Evolutionary conservation across 2,329 filamentous ascomycete genomes (phyloP).

Genomic region (Ascochyta viciae-villosae): DNA sequence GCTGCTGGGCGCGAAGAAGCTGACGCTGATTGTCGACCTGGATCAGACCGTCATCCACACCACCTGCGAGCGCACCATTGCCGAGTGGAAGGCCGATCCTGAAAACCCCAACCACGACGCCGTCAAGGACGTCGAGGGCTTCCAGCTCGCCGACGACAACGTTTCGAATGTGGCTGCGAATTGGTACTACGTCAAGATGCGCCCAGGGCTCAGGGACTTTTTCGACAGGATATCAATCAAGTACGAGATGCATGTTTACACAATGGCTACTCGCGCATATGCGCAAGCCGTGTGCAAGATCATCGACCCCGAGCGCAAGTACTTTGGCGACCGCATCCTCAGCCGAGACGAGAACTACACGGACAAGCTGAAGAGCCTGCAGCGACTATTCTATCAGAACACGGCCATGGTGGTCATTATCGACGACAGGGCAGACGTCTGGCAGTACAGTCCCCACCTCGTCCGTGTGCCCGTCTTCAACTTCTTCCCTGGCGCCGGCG

Average conservation of each 20-base stretch:
- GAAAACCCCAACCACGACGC: constrained; percentile 90
- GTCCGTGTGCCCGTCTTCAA: constrained; percentile 96
- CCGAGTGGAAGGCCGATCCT: constrained; percentile 90
- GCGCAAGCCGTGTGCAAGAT: constrained; percentile 90
- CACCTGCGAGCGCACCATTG: constrained; percentile 94
- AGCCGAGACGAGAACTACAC: constrained; percentile 97
- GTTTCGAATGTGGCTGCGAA: constrained; percentile 46
- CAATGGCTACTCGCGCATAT: constrained; percentile 98
- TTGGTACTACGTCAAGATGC: constrained; percentile 98
- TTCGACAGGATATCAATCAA: constrained; percentile 77
- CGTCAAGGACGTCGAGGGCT: constrained; percentile 85
- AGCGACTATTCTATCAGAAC: constrained; percentile 91
- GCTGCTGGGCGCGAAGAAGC: constrained; percentile 78
- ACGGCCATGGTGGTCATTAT: constrained; percentile 99
- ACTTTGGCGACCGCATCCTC: constrained; percentile 94
- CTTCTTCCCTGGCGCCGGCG: constrained; percentile 97
- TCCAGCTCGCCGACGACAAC: constrained; percentile 84
- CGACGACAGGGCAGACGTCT: constrained; percentile 95
- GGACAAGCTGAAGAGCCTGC: constrained; percentile 86
- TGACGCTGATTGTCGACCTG: constrained; percentile 93
- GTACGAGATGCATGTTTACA: constrained; percentile 98
- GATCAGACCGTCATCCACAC: constrained; percentile 99
- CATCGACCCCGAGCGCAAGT: constrained; percentile 85
- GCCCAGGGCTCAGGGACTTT: constrained; percentile 84
- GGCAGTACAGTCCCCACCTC: constrained; percentile 90